A percentile compares a stretch with the other conserved stretches of the same genome.
Conservation (phyloP, 257 asterid species). For the Solanum sejunctum region DNA sequence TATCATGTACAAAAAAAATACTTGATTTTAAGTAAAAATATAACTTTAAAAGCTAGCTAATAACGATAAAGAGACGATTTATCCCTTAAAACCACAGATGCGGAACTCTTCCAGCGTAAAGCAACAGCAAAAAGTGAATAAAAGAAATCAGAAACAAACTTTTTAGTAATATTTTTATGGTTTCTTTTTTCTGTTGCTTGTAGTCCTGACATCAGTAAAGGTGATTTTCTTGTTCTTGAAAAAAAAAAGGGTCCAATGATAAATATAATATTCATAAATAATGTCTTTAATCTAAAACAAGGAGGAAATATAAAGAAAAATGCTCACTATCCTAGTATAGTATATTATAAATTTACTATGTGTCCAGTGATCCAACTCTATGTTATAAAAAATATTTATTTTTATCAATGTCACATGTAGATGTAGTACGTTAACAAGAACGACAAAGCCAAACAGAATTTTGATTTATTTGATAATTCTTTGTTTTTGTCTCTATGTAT, state of each 20-base stretch:
- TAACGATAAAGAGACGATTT: not conserved
- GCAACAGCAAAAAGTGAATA: not conserved
- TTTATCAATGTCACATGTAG: not conserved
- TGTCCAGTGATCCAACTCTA: not conserved
- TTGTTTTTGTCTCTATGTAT: not conserved
- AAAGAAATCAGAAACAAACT: not conserved
- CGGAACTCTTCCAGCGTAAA: not conserved
- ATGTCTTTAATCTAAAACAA: not conserved
- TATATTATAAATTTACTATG: not conserved
- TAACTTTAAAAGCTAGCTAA: not conserved
- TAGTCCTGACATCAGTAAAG: not conserved
- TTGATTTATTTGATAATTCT: not conserved
- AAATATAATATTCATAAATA: not conserved
- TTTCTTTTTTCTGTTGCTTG: not conserved
- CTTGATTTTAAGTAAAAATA: too few relatives aligned
- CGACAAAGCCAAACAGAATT: not conserved
- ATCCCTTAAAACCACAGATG: not conserved
- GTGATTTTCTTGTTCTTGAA: not conserved
- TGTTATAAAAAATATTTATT: not conserved
- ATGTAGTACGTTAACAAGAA: not conserved
- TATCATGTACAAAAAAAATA: too few relatives aligned
- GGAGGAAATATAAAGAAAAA: not conserved
- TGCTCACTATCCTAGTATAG: not conserved
- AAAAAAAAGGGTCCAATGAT: not conserved
- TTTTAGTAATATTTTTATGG: not conserved